Conservation (phyloP, 257 asterid genomes). For the Penstemon davidsonii region DNA sequence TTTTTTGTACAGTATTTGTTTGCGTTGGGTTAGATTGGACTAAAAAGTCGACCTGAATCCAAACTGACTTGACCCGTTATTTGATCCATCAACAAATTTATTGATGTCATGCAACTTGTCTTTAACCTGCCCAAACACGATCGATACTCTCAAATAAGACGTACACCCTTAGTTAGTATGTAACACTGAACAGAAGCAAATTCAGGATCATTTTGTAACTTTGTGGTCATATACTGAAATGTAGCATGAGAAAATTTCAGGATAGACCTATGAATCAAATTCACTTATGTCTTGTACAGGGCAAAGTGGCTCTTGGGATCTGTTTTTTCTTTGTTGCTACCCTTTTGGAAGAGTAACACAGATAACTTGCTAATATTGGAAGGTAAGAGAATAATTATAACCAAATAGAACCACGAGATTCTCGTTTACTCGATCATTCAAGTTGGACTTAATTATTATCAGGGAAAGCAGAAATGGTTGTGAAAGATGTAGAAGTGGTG, state of each 20-base stretch:
- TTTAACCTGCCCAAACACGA: too few relatives aligned
- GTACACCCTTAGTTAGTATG: too few relatives aligned
- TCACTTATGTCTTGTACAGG: constrained; percentile 38
- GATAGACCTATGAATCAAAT: neutral
- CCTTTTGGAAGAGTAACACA: constrained; percentile 61
- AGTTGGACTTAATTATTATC: constrained; percentile 10
- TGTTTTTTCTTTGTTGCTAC: constrained; percentile 44
- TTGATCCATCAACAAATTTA: too few relatives aligned
- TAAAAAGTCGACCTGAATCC: too few relatives aligned
- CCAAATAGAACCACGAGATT: too few relatives aligned
- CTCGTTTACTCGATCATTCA: neutral
- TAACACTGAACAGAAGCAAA: neutral
- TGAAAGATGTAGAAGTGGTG: constrained; percentile 58
- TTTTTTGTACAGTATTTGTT: too few relatives aligned
- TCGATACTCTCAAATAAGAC: too few relatives aligned
- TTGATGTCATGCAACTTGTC: too few relatives aligned
- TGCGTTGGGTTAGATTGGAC: too few relatives aligned
- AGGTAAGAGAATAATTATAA: constrained; percentile 38
- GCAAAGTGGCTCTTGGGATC: constrained; percentile 62
- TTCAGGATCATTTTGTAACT: neutral
- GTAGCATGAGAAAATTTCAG: neutral
- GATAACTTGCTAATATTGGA: constrained; percentile 40
- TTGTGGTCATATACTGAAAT: too few relatives aligned
- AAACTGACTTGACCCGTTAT: too few relatives aligned
- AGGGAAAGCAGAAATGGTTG: constrained; percentile 52